Percentiles rank a stretch among this genome's conserved stretches.
Conservation (phyloP, 768 basidiomycete species). For the Coprinopsis marcescibilis region DNA sequence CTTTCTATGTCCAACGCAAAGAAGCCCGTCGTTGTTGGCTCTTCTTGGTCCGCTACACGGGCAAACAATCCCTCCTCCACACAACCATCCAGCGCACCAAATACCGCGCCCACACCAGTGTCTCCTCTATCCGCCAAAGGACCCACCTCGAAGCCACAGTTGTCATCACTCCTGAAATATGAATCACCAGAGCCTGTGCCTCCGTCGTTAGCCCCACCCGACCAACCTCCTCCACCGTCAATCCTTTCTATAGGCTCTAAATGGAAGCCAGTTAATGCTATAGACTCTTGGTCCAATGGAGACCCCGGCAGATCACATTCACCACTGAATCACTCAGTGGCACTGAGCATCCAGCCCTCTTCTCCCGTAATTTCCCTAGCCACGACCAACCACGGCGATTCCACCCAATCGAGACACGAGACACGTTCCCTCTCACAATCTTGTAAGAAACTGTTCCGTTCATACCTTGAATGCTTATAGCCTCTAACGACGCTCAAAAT, state of each 20-base stretch:
- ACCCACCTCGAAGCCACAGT: background rate
- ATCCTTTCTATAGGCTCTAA: constrained; percentile 6
- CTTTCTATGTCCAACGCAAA: background rate
- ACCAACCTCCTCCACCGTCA: constrained; percentile 8
- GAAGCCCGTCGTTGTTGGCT: background rate
- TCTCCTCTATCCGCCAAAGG: background rate
- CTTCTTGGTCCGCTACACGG: constrained; percentile 5
- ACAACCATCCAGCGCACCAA: constrained; percentile 13
- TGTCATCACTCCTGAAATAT: background rate
- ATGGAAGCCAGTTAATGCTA: constrained; percentile 2
- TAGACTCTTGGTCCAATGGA: background rate
- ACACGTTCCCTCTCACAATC: no score
- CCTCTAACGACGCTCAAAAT: no score
- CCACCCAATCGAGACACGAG: no score
- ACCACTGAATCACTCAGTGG: no score
- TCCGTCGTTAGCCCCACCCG: constrained; percentile 3
- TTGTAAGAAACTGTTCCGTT: no score
- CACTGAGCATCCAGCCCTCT: no score
- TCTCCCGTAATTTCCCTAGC: no score
- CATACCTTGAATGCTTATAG: no score
- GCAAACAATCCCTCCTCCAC: constrained; percentile 7
- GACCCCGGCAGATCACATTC: no score
- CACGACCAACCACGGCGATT: no score
- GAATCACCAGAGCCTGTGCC: background rate
- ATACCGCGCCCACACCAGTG: background rate